phyloP scores from a whole-genome alignment of 176 grass and related monocot species.

The Panicum miliaceum region DNA sequence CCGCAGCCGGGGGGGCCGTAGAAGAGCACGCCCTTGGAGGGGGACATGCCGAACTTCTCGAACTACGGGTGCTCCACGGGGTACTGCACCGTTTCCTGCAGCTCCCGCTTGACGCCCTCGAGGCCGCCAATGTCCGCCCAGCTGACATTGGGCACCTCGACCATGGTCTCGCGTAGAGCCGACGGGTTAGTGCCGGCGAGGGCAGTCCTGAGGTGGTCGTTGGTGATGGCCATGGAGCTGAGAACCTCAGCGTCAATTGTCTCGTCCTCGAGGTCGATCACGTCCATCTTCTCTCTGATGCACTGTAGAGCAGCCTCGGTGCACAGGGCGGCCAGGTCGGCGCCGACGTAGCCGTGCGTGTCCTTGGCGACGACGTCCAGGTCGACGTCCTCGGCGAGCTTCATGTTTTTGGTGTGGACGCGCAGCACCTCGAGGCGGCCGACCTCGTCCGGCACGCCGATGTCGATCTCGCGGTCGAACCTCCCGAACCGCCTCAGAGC shows the following conservation, averaged over 20 bases:
- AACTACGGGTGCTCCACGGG: conserved; percentile 70
- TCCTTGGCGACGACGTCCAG: conserved; percentile 58
- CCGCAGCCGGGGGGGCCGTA: conserved; percentile 67
- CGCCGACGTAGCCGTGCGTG: conserved; percentile 63
- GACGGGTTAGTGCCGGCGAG: conserved; percentile 65
- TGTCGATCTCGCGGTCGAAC: conserved; percentile 65
- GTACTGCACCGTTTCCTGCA: conserved; percentile 74
- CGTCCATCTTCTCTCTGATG: conserved; percentile 78
- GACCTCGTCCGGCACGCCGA: conserved; percentile 68
- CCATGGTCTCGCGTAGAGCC: conserved; percentile 67
- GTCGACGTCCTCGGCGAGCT: conserved; percentile 48
- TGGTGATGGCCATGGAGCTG: conserved; percentile 63
- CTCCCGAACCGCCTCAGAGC: conserved; percentile 63
- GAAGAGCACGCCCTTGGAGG: conserved; percentile 71
- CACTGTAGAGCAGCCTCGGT: conserved; percentile 69
- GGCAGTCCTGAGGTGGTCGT: conserved; percentile 65
- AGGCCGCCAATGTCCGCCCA: conserved; percentile 72
- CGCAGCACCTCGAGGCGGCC: conserved; percentile 59
- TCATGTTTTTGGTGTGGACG: conserved; percentile 68
- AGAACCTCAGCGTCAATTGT: conserved; percentile 61
- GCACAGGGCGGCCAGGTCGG: conserved; percentile 65
- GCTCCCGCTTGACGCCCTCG: conserved; percentile 65
- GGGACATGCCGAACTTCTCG: conserved; percentile 69
- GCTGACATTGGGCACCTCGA: conserved; percentile 69
- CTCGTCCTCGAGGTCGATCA: conserved; percentile 75